Evolutionary conservation across 1,284 basidiomycete genomes (phyloP).

Genomic region (Blastosporella zonata): DNA sequence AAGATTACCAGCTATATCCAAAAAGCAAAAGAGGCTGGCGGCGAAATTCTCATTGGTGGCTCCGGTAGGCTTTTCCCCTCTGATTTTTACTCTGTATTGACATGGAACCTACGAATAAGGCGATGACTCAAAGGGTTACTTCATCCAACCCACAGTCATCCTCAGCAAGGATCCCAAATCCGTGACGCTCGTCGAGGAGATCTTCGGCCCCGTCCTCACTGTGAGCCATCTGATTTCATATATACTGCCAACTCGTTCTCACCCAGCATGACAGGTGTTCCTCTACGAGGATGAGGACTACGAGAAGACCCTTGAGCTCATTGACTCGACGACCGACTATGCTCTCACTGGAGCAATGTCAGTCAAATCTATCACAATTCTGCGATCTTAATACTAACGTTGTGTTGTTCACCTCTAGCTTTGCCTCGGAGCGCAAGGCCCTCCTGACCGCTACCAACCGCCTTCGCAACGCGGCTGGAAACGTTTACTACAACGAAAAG

Average conservation of each 20-base stretch:
- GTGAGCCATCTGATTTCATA: conserved; percentile 39
- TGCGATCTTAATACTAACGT: conserved; percentile 6
- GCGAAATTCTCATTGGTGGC: conserved; percentile 87
- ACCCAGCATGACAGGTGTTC: conserved; percentile 57
- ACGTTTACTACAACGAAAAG: conserved; percentile 95
- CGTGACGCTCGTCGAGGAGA: conserved; percentile 92
- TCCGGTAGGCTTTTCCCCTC: conserved; percentile 43
- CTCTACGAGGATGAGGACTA: conserved; percentile 84
- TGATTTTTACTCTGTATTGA: neutral
- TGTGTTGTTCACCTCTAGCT: conserved; percentile 45
- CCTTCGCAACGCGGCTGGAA: conserved; percentile 84
- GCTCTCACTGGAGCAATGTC: conserved; percentile 89
- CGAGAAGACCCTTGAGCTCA: conserved; percentile 82
- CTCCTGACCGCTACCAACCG: conserved; percentile 74
- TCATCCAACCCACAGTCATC: conserved; percentile 93
- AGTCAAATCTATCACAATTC: conserved; percentile 27
- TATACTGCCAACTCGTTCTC: conserved; percentile 3
- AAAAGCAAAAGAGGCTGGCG: conserved; percentile 87
- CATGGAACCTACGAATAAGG: conserved; percentile 34
- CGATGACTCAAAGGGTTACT: conserved; percentile 93
- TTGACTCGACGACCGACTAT: conserved; percentile 88
- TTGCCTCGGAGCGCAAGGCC: conserved; percentile 76
- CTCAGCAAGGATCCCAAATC: conserved; percentile 90
- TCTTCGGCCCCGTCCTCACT: conserved; percentile 96
- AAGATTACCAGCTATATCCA: conserved; percentile 85